Conservation (phyloP, 176 grass and related monocot species). For the Aegilops sharonensis region DNA sequence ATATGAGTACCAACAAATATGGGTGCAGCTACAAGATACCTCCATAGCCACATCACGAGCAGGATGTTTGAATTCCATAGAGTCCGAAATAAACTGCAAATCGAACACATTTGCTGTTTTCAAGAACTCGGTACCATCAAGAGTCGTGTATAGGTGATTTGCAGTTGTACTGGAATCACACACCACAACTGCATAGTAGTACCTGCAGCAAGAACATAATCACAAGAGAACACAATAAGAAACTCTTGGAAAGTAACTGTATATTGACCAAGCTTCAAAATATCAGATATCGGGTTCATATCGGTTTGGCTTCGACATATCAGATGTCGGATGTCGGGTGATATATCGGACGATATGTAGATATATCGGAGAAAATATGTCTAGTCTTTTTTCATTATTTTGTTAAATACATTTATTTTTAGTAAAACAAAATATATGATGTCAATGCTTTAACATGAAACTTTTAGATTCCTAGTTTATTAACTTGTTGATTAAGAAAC, state of each 20-base stretch:
- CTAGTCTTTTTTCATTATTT: too few relatives aligned
- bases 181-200: conserved; percentile 82
- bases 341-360: too few relatives aligned
- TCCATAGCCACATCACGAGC: conserved; percentile 63
- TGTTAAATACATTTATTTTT: too few relatives aligned
- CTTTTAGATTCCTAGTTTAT: too few relatives aligned
- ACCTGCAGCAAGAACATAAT: conserved; percentile 45
- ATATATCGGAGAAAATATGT: too few relatives aligned
- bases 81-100: conserved; percentile 77
- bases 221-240: neutral
- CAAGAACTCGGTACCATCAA: conserved; percentile 80
- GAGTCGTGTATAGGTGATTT: conserved; percentile 79
- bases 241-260: conserved; percentile 3
- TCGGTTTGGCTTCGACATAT: too few relatives aligned
- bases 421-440: too few relatives aligned
- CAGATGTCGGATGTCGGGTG: too few relatives aligned
- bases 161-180: conserved; percentile 86
- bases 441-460: too few relatives aligned
- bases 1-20: neutral
- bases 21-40: conserved; percentile 39
- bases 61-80: conserved; percentile 74
- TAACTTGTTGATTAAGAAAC: too few relatives aligned
- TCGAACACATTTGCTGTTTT: conserved; percentile 84
- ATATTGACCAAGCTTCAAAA: neutral
- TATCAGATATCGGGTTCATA: too few relatives aligned